Conservation (phyloP, 129 eudicot species). For the Lonicera japonica region DNA sequence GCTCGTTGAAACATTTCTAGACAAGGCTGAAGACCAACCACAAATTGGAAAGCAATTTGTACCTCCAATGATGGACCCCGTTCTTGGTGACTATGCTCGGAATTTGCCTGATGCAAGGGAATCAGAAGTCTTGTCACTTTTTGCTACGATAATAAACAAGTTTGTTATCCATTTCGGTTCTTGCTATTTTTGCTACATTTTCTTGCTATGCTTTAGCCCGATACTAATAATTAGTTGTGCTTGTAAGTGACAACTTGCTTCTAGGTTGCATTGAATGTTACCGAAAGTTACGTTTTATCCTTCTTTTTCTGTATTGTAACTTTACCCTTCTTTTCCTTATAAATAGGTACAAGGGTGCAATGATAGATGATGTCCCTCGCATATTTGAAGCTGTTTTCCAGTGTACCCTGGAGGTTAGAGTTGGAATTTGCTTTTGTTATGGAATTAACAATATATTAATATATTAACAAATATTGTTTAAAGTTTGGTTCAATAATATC, state of each 20-base stretch:
- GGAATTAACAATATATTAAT: background rate
- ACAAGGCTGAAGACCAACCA: conserved; percentile 96
- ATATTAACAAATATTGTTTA: too few species aligned
- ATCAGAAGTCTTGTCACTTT: conserved; percentile 93
- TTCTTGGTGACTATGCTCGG: conserved; percentile 93
- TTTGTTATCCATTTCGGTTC: conserved; percentile 20
- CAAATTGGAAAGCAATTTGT: conserved; percentile 96
- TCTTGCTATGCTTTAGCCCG: background rate
- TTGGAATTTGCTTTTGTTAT: background rate
- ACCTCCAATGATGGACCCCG: conserved; percentile 99
- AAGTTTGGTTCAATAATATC: too few species aligned
- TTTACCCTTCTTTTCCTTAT: background rate
- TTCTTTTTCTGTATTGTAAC: background rate
- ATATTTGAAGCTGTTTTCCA: conserved; percentile 92
- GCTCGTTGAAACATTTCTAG: conserved; percentile 92
- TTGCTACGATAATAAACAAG: conserved; percentile 96
- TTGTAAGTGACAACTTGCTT: too few species aligned
- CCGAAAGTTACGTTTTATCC: background rate
- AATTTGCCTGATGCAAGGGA: conserved; percentile 97
- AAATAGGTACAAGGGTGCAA: conserved; percentile 75
- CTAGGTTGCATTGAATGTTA: background rate
- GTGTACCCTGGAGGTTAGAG: conserved; percentile 84
- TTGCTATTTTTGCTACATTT: background rate
- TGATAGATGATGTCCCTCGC: conserved; percentile 94
- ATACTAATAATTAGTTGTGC: too few species aligned